These are phyloP conservation scores for Protomyces inundatus DNA, from an alignment of 1,139 yeast species.

Conservation along the genomic window DNA sequence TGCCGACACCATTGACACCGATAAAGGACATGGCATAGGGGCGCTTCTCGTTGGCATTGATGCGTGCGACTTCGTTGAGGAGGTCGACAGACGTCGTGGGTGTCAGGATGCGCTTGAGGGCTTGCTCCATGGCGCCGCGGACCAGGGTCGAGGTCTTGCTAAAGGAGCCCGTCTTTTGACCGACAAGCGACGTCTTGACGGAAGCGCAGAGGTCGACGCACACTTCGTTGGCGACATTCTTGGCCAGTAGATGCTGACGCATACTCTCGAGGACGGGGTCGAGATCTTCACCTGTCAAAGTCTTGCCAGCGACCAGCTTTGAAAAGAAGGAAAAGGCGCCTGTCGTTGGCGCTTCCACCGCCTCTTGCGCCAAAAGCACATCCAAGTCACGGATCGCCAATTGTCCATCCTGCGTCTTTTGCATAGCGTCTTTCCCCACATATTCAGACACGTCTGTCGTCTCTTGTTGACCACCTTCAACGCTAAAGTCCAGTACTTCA, in stretches of 20 bases:
- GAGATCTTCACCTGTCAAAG: slow-evolving; percentile 47
- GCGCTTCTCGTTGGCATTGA: slow-evolving; percentile 36
- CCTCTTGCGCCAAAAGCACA: slow-evolving; percentile 16
- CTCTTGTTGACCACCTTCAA: slow-evolving; percentile 40
- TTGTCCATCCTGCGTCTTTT: slow-evolving; percentile 46
- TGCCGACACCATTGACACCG: slow-evolving; percentile 97
- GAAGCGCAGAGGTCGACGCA: slow-evolving; percentile 55
- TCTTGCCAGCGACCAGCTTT: slow-evolving; percentile 52
- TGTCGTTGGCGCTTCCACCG: background rate
- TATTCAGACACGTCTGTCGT: slow-evolving; percentile 35
- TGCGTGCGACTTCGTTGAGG: slow-evolving; percentile 68
- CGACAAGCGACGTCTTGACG: slow-evolving; percentile 57
- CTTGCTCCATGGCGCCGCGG: slow-evolving; percentile 63
- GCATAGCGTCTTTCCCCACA: slow-evolving; percentile 43
- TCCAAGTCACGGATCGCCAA: slow-evolving; percentile 50
- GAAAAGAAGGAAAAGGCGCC: slow-evolving; percentile 52
- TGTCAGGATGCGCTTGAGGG: slow-evolving; percentile 74
- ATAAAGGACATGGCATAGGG: slow-evolving; percentile 96
- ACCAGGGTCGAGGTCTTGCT: slow-evolving; percentile 58
- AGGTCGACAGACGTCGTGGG: slow-evolving; percentile 90
- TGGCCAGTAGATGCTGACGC: slow-evolving; percentile 48
- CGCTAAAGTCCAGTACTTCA: slow-evolving; percentile 34
- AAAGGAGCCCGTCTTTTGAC: slow-evolving; percentile 63
- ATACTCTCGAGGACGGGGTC: slow-evolving; percentile 44
- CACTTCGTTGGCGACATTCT: slow-evolving; percentile 53